phyloP scores from a whole-genome alignment of 2,329 filamentous ascomycete genomes.

The Xylariaceae sp. region DNA sequence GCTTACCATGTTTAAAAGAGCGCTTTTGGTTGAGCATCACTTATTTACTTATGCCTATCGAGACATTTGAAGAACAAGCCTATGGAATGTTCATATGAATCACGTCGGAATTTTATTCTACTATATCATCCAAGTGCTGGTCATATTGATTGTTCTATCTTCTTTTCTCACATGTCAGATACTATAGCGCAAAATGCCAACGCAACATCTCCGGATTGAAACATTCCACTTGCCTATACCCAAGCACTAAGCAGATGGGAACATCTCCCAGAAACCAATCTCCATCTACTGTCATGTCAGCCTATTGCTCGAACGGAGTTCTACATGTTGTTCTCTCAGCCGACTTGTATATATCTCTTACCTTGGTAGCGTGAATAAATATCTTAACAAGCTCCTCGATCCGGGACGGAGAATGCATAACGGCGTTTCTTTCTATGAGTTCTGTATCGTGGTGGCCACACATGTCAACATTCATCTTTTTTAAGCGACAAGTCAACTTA shows the following conservation, averaged over 20 bases:
- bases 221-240: no score
- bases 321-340: neutral
- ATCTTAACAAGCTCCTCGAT: constrained; percentile 85
- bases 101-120: no score
- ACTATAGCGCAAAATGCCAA: no score
- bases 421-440: constrained; percentile 76
- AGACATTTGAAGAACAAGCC: no score
- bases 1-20: no score
- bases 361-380: constrained; percentile 86
- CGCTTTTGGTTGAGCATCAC: no score
- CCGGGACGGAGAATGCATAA: constrained; percentile 73
- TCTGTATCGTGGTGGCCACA: constrained; percentile 50
- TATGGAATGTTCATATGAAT: no score
- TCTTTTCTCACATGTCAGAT: no score
- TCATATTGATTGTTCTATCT: no score
- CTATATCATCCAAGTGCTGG: no score
- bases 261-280: constrained; percentile 64
- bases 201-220: no score
- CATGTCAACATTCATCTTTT: neutral
- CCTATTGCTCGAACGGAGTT: neutral
- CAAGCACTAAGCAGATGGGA: constrained; percentile 43
- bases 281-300: constrained; percentile 53
- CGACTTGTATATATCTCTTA: constrained; percentile 49
- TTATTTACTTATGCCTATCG: no score
- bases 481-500: constrained; percentile 49